Base-by-base conservation (phyloP, 306 rosid species). In the Rosa chinensis region DNA sequence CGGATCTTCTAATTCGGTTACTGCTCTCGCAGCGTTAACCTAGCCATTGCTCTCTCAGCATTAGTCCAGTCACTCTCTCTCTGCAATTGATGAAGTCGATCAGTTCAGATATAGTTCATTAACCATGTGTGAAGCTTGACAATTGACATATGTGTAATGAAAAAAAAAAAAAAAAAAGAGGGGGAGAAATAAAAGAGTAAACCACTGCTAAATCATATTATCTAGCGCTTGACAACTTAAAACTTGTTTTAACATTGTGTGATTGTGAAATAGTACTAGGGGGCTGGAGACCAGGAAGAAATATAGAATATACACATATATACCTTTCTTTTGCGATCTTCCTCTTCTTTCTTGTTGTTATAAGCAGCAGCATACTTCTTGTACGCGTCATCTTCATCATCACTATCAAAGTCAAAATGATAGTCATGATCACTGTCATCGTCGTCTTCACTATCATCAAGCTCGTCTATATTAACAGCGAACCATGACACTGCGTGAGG, bases 1-100 rank as follows among this genome's bases (percentile, higher is more conserved):
- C 50, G 11, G 50, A 90, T 74, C 98, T 66, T 96, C 94, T 80
- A 94, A 85, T 55, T 88, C 91, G 11, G 50, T 13, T 47, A 13
- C 50, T 10, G 3, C 56, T 17, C 56, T 17, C 4, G n/a, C 56
- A 50, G n/a, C 56, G 56, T 17, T 50, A 50, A 86, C 81, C 79
- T 66, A 74, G 77, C 84, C 88, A 69, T 88, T 10, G 12, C 13
- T 47, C 11, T 47, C 50, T 10, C 16, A 47, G 50, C 16, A 47
- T 47, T 14, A 10, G 50, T 47, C 50, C 50, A 47, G 50, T 11
- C 50, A 10, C 16, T 47, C 50, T 53, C 88, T 85, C 35, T 89
- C 93, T 89, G 88, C 79, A 72, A 21, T 79, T 67, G 56, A 32
- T 17, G 68, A 71, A 48, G 35, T 25, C 25, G 25, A 25, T 78